Evolutionary conservation across 148 eudicot genomes (phyloP), one percentile per base, ranked within the genome.

Genomic region (Beta vulgaris): DNA sequence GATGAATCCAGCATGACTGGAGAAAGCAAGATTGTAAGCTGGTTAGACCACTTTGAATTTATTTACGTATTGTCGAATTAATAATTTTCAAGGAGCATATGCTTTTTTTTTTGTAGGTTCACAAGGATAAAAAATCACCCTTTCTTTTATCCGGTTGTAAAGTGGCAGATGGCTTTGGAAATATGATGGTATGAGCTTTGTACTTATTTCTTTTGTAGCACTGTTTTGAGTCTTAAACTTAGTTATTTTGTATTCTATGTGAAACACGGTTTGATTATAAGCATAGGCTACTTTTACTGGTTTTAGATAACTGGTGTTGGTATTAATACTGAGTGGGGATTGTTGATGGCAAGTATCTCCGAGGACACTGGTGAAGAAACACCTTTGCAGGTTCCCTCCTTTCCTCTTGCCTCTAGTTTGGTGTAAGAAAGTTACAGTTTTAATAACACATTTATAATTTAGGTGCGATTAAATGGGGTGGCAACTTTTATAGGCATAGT

Each of bases 1-100:
- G 98, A 93, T 79, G 98, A 93, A 86, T 93, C 98, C 19, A 93
- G 98, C 86, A 93, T 93, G 98, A 93, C 98, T 19, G 98, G 98
- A 72, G 98, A 93, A 83, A 93, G 97, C 93, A 91, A 90, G 86
- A 89, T 85, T 80, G 98, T 93, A 86, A 91, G 97, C 82, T 74
- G 68, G 67, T 76, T 81, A 58, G 80, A 79, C 55, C 64, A 67
- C 36, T 73, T 77, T 48, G 29, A 48, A 71, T 46, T 69, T 19
- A 26, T 7, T 49, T 25, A 31, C 43, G 25, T 31, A 46, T 65
- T 71, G 59, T 68, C 44, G 59, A 54, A 23, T 73, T 36, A 48
- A 51, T 72, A 53, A 68, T 60, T 81, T 46, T 82, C 44, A 65
- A 73, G n/a, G 59, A 12, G 18, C n/a, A n/a, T 26, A 26, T 73